Base-by-base conservation (phyloP, 140 eudicot species). In the Cichorium intybus region DNA sequence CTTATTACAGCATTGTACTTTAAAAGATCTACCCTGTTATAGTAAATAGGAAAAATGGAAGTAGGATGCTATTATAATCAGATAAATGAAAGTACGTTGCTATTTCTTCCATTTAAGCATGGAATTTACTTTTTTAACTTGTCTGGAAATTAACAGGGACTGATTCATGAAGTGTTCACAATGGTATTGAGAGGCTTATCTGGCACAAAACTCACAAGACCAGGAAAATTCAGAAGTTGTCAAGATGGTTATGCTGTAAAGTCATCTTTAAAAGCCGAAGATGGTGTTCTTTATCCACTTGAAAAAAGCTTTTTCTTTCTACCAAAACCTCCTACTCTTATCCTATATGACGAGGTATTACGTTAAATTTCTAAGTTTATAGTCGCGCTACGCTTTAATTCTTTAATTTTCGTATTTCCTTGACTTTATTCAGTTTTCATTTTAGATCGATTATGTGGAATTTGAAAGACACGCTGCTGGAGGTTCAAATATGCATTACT, bases 191-290 rank as follows among this genome's bases (percentile, higher is more conserved):
- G 97, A 52, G 99, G 97, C n/a, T 81, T 93, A 60, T 88, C 99
- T 55, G 83, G 99, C 69, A 85, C 97, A 62, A 93, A 93, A 82
- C 77, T 93, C 71, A 93, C 99, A 9, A 86, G 88, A 72, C 97
- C 99, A 9, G 99, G 99, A 48, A 82, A 80, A 66, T 93, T 93
- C 78, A 88, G 99, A 21, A 93, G 99, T 68, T 75, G 83, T 81
- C 97, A 83, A 48, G 88, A 86, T 70, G 99, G 99, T 56, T 88
- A 85, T 78, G 97, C 97, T 57, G 99, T 93, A 48, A 93, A 93
- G 83, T 93, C 99, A 18, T 93, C 99, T 10, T 72, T 93, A 74
- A 93, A 93, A 76, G 99, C 99, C 59, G 99, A 93, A 86, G 99
- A 93, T 55, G 99, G 99, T 35, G 84, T 93, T 54, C 90, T 93